A percentile compares a stretch with the other conserved stretches of the same genome.
Evolutionary conservation across 371 early-diverging fungal genomes (phyloP).

Genomic region (Apophysomyces sp.): DNA sequence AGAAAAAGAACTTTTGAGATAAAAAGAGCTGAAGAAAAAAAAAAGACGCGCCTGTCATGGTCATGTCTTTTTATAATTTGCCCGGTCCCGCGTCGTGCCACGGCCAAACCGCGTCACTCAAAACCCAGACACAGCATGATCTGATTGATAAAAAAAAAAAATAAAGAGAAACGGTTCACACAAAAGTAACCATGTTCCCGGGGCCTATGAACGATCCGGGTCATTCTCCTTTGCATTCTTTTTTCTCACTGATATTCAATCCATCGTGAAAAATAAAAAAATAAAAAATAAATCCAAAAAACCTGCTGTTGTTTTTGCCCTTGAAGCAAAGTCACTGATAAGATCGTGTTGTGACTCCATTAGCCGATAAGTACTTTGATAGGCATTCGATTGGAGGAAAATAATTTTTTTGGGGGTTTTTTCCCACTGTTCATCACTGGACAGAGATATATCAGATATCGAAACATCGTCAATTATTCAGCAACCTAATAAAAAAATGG

Average conservation of each 20-base stretch:
- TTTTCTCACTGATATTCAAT: neutral
- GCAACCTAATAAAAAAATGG: too few species aligned
- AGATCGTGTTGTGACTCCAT: conserved; percentile 3
- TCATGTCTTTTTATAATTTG: conserved; percentile 15
- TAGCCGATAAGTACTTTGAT: neutral
- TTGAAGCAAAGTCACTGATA: neutral
- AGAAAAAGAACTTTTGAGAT: too few species aligned
- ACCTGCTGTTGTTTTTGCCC: neutral
- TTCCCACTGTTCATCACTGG: too few species aligned
- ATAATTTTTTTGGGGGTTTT: neutral
- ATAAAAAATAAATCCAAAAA: neutral
- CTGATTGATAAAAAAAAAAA: conserved; percentile 7
- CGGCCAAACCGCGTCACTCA: conserved; percentile 1
- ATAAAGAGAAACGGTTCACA: too few species aligned
- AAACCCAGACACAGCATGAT: neutral
- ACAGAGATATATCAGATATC: too few species aligned
- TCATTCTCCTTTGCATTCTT: neutral
- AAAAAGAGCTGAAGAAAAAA: conserved; percentile 13
- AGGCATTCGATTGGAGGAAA: neutral
- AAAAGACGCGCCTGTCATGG: neutral
- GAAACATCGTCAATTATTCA: too few species aligned
- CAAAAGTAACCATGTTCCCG: neutral
- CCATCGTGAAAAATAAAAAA: neutral
- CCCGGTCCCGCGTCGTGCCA: conserved; percentile 7
- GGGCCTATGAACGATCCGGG: neutral